A percentile compares a stretch with the other conserved stretches of the same genome.
phyloP scores from a whole-genome alignment of 2,329 filamentous ascomycete species.

The Allantophomopsis cytisporea region DNA sequence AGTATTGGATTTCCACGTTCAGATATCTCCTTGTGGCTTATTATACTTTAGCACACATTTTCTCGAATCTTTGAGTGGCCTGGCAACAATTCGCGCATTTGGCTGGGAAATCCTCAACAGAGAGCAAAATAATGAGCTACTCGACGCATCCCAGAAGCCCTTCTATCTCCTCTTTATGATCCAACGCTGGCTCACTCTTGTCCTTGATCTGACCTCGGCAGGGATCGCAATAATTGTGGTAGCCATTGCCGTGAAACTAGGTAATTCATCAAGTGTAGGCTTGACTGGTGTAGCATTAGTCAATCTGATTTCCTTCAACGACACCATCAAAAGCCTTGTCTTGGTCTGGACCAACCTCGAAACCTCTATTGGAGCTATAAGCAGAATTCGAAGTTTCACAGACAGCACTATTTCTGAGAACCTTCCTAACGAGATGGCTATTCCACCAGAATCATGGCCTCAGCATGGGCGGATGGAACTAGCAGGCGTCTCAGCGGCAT shows the following conservation, averaged over 20 bases:
- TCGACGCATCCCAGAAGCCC: conserved; percentile 28
- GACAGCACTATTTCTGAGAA: conserved; percentile 24
- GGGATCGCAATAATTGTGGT: conserved; percentile 15
- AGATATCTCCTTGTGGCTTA: neutral
- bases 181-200: conserved; percentile 30
- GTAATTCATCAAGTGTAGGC: conserved; percentile 2
- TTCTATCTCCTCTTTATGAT: conserved; percentile 29
- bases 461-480: conserved; percentile 15
- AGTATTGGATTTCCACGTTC: neutral
- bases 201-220: conserved; percentile 26
- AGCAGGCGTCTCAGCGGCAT: conserved; percentile 9
- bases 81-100: conserved; percentile 30
- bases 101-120: conserved; percentile 20
- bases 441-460: conserved; percentile 16
- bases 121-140: conserved; percentile 3
- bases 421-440: conserved; percentile 7
- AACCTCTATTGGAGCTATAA: conserved; percentile 40
- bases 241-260: conserved; percentile 10
- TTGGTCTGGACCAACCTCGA: conserved; percentile 40
- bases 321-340: conserved; percentile 25
- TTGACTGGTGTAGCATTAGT: conserved; percentile 23
- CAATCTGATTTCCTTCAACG: conserved; percentile 16
- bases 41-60: conserved; percentile 22
- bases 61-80: conserved; percentile 27
- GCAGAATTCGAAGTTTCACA: conserved; percentile 36